phyloP scores from a whole-genome alignment of 768 basidiomycete species.

The Termitomyces sp. region DNA sequence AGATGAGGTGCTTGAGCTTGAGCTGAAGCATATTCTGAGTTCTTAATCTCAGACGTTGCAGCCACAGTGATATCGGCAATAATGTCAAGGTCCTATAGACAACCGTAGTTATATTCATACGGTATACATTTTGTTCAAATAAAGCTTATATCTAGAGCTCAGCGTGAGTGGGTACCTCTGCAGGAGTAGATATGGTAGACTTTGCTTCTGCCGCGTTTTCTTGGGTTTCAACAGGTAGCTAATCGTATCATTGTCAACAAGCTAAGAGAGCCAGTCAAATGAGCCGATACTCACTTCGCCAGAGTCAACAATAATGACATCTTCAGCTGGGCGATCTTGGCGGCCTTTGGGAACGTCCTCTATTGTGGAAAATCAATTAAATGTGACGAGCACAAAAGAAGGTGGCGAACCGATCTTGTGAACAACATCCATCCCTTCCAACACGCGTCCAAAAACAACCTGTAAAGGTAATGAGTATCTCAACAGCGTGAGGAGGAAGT shows the following conservation, averaged over 20 bases:
- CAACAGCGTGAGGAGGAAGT: background rate
- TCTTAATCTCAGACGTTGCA: conserved; percentile 1
- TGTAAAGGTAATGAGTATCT: conserved; percentile 18
- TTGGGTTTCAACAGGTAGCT: conserved; percentile 45
- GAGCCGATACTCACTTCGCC: conserved; percentile 64
- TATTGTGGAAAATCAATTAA: conserved; percentile 21
- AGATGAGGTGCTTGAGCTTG: background rate
- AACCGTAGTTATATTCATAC: conserved; percentile 51
- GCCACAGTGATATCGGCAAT: conserved; percentile 13
- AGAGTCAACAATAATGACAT: conserved; percentile 75
- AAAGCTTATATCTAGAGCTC: conserved; percentile 79
- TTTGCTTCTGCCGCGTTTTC: conserved; percentile 28
- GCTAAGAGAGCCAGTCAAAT: background rate
- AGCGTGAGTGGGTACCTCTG: conserved; percentile 90
- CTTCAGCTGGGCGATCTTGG: conserved; percentile 68
- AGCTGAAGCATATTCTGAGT: background rate
- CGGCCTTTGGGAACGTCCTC: conserved; percentile 69
- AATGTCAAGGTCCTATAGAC: conserved; percentile 34
- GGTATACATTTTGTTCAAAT: conserved; percentile 27
- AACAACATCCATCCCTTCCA: conserved; percentile 91
- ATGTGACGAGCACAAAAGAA: no score
- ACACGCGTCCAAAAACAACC: conserved; percentile 90
- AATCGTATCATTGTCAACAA: conserved; percentile 2
- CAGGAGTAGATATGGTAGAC: conserved; percentile 27
- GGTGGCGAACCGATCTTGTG: conserved; percentile 55